Evolutionary conservation across 805 yeast species (phyloP), one percentile per base, ranked within the genome.

Genomic region (Candida awuae): DNA sequence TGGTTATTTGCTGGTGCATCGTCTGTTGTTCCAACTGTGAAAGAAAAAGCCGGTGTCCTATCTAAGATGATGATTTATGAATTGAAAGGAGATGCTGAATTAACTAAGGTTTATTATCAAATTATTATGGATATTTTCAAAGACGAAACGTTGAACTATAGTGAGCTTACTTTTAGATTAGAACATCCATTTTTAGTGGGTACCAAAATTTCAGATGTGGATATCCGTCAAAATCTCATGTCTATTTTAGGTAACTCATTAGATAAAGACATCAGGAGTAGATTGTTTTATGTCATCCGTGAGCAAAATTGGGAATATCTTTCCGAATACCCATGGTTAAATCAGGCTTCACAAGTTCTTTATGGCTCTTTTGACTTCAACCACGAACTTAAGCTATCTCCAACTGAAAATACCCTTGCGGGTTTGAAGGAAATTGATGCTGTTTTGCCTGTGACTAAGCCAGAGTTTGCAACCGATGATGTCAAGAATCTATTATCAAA

Each of bases 251-350:
- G 80, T 56, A 72, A 72, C 32, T 83, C 94, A 47, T 64, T 92
- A 44, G 96, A 88, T 44, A 71, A 67, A 36, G 87, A 84, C 48
- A 70, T 87, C 18, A 73, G 75, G 49, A 86, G 84, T 56, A 70
- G 98, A 42, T 65, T 92, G 26, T 77, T 80, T 47, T 94, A 94
- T 50, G 80, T 90, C 8, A 73, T 94, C n/a, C 67, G 90, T 28
- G 97, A 92, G 52, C 99, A 92, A 57, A 90, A 86, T 53, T 92
- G 99, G 99, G 99, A 92, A 55, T 82, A 75, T 48, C 65, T 92
- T 28, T 88, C 94, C 1, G 98, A 92, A 48, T 84, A 83, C 51
- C 84, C 87, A 30, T 92, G 98, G 98, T 62, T 90, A 45, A 86
- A 86, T 56, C 97, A 90, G 58, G 97, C 95, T 0, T 66, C 85